These are phyloP conservation scores for Nepenthes mirabilis DNA, from an alignment of 148 eudicot genomes.

Conservation along the genomic window DNA sequence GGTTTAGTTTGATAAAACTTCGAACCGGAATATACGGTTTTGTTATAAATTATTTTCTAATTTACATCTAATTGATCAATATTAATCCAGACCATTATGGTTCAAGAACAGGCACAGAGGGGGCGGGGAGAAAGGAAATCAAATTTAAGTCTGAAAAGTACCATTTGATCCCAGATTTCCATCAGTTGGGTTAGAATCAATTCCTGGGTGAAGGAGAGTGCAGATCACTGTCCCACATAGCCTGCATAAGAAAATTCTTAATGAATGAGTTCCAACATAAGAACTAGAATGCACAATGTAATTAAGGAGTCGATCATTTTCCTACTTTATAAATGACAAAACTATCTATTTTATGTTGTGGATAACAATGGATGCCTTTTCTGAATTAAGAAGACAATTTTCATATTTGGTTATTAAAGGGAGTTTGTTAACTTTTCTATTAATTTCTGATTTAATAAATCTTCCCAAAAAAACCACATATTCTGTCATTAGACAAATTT, in stretches of 20 bases:
- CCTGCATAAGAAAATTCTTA: constrained; percentile 12
- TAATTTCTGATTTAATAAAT: too few species aligned
- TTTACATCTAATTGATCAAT: too few species aligned
- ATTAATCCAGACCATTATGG: too few species aligned
- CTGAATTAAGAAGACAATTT: too few species aligned
- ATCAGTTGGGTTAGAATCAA: constrained; percentile 40
- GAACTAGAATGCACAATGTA: not conserved
- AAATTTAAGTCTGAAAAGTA: constrained; percentile 13
- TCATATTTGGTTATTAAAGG: too few species aligned
- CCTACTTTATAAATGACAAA: too few species aligned
- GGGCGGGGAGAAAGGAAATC: not conserved
- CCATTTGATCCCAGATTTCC: constrained; percentile 68
- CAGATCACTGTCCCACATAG: constrained; percentile 67
- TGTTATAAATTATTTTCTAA: not conserved
- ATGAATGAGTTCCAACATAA: not conserved
- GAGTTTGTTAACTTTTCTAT: too few species aligned
- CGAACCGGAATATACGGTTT: too few species aligned
- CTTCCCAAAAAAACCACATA: not conserved
- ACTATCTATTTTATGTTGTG: too few species aligned
- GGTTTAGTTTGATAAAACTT: too few species aligned
- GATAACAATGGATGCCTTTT: too few species aligned
- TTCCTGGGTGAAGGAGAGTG: constrained; percentile 89
- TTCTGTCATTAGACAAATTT: not conserved
- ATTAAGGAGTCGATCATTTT: too few species aligned
- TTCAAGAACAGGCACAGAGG: not conserved